Evolutionary conservation across 2,329 filamentous ascomycete genomes (phyloP).

Genomic region (Trichoderma citrinoviride): DNA sequence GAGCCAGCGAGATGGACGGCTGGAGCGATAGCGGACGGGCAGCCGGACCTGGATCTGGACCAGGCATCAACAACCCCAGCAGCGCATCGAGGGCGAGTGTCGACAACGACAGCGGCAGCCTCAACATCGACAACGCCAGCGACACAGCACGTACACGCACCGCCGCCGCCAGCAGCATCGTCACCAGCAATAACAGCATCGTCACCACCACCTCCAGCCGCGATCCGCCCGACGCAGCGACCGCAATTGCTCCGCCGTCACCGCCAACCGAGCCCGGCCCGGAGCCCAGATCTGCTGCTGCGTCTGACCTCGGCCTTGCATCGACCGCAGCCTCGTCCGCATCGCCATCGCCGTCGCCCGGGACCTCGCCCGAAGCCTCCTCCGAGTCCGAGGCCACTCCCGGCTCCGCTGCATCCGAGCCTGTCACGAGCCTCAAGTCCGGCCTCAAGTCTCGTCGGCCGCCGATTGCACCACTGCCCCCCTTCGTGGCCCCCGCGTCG

Average conservation of each 20-base stretch:
- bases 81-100: neutral
- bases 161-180: neutral
- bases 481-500: conserved; percentile 59
- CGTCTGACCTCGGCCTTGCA: neutral
- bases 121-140: neutral
- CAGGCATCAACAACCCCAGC: neutral
- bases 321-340: neutral
- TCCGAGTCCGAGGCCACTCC: neutral
- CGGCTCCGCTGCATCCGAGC: neutral
- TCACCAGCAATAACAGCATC: neutral
- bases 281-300: neutral
- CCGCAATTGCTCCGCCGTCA: neutral
- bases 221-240: neutral
- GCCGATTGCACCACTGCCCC: conserved; percentile 40
- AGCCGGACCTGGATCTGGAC: neutral
- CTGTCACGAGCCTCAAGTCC: conserved; percentile 21
- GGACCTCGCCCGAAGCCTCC: no score
- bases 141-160: neutral
- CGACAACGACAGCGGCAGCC: neutral
- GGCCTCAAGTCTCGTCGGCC: conserved; percentile 13
- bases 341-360: no score
- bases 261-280: neutral
- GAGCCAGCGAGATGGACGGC: neutral
- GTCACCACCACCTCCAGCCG: neutral
- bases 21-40: neutral